These are phyloP conservation scores for Chaetomium tenue DNA, from an alignment of 495 filamentous ascomycete genomes.

Conservation along the genomic window DNA sequence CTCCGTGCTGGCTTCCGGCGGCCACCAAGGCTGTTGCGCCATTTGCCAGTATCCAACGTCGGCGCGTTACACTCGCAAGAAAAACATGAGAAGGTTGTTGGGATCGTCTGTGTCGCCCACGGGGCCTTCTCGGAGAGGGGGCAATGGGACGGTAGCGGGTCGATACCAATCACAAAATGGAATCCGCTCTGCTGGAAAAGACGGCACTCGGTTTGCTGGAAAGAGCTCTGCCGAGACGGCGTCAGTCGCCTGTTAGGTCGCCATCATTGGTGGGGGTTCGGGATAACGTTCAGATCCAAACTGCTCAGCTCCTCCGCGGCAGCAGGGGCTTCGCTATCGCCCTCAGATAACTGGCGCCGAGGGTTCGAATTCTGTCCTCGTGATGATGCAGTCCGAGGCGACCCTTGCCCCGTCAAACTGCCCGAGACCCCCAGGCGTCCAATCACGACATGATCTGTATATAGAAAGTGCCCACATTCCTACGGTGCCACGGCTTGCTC, in stretches of 20 bases:
- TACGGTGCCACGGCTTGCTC: neutral
- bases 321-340: constrained; percentile 21
- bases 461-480: constrained; percentile 7
- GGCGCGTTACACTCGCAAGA: neutral
- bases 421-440: constrained; percentile 14
- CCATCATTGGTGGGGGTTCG: constrained; percentile 6
- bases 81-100: neutral
- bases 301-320: constrained; percentile 11
- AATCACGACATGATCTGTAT: constrained; percentile 17
- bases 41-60: neutral
- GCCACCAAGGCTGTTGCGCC: neutral
- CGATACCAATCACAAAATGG: neutral
- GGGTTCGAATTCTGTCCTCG: constrained; percentile 31
- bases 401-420: constrained; percentile 17
- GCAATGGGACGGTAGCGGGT: neutral
- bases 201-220: constrained; percentile 31
- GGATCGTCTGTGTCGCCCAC: neutral
- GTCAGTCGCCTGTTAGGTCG: neutral
- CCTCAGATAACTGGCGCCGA: constrained; percentile 19
- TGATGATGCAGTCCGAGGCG: constrained; percentile 24
- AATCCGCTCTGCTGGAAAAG: constrained; percentile 9
- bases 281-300: constrained; percentile 1
- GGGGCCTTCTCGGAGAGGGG: neutral
- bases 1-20: neutral
- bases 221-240: constrained; percentile 31